Evolutionary conservation across 2,329 filamentous ascomycete genomes (phyloP).

Genomic region (Falciphora oryzae): DNA sequence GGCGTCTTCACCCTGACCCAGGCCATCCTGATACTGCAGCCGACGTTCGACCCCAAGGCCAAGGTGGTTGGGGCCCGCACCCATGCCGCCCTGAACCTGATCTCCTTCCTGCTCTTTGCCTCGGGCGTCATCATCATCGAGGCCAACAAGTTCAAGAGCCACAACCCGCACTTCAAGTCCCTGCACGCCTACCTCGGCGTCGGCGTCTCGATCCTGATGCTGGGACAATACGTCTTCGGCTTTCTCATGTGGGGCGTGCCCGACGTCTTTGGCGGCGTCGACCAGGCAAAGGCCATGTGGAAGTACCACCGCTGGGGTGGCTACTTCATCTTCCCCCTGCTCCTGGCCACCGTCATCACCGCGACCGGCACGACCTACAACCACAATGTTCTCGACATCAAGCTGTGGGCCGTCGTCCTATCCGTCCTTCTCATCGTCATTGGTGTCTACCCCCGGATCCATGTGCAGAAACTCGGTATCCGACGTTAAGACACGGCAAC

Average conservation of each 20-base stretch:
- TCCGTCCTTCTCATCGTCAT: slow-evolving; percentile 59
- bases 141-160: slow-evolving; percentile 71
- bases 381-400: slow-evolving; percentile 60
- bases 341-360: slow-evolving; percentile 67
- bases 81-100: slow-evolving; percentile 65
- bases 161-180: slow-evolving; percentile 69
- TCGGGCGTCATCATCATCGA: slow-evolving; percentile 68
- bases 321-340: slow-evolving; percentile 64
- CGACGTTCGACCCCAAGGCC: slow-evolving; percentile 64
- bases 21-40: slow-evolving; percentile 79
- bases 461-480: slow-evolving; percentile 72
- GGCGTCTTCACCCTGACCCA: slow-evolving; percentile 72
- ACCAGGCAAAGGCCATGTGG: slow-evolving; percentile 76
- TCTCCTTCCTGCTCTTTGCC: slow-evolving; percentile 56
- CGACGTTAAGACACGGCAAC: neutral
- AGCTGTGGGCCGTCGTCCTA: slow-evolving; percentile 70
- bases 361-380: slow-evolving; percentile 76
- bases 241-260: slow-evolving; percentile 78
- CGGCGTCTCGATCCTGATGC: slow-evolving; percentile 62
- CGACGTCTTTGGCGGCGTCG: slow-evolving; percentile 67
- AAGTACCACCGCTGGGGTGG: slow-evolving; percentile 82
- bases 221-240: slow-evolving; percentile 71
- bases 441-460: slow-evolving; percentile 73
- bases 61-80: slow-evolving; percentile 56
- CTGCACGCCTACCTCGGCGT: slow-evolving; percentile 80